Evolutionary conservation across 2,329 filamentous ascomycete genomes (phyloP).

Genomic region (Colletotrichum truncatum): DNA sequence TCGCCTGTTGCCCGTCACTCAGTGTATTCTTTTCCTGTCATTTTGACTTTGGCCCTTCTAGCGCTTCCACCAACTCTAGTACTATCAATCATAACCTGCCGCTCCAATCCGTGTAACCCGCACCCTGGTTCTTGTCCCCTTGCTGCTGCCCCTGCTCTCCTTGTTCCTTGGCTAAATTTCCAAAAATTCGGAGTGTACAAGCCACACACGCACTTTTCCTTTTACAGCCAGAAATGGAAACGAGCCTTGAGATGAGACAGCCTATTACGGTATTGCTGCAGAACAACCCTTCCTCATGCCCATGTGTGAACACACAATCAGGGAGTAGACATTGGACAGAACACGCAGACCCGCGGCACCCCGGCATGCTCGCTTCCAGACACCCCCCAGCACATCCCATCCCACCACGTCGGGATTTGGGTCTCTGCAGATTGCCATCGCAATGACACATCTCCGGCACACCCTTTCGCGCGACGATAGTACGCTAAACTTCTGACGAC

Average conservation of each 20-base stretch:
- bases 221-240: slow-evolving; percentile 15
- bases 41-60: not conserved
- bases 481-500: not conserved
- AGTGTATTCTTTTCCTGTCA: slow-evolving; percentile 15
- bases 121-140: slow-evolving; percentile 18
- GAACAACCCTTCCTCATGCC: not conserved
- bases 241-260: slow-evolving; percentile 5
- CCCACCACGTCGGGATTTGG: slow-evolving; percentile 6
- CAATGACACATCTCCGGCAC: slow-evolving; percentile 14
- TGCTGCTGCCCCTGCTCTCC: not conserved
- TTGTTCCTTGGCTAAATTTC: not conserved
- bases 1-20: not conserved
- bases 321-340: not conserved
- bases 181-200: slow-evolving; percentile 18
- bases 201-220: slow-evolving; percentile 17
- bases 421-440: slow-evolving; percentile 9
- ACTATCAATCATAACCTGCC: not conserved
- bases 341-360: not conserved
- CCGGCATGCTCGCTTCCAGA: slow-evolving; percentile 4
- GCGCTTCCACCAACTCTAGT: slow-evolving; percentile 10
- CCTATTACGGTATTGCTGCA: not conserved
- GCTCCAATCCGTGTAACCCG: slow-evolving; percentile 21
- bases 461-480: not conserved
- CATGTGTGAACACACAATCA: not conserved
- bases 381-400: no score